Percentiles rank a stretch among this genome's conserved stretches.
These are phyloP conservation scores for Chlamydomonas sp. DNA, from an alignment of 139 green algal species.

Conservation along the genomic window DNA sequence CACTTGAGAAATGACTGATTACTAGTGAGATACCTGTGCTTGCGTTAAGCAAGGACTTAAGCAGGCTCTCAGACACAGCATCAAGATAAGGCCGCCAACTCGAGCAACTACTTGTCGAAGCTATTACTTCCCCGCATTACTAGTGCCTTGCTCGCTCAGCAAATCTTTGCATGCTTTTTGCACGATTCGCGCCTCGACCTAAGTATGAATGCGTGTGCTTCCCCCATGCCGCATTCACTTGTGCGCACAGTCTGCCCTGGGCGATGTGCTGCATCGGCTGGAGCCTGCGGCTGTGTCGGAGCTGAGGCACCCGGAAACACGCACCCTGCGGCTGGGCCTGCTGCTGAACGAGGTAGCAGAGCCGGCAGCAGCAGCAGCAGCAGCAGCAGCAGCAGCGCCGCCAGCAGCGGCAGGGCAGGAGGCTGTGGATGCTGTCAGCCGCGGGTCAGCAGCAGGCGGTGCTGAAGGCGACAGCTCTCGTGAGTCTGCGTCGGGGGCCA, in stretches of 20 bases:
- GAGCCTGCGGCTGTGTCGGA: constrained; percentile 26
- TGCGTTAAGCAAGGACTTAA: background rate
- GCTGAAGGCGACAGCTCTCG: too few species aligned
- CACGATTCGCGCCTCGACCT: background rate
- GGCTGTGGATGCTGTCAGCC: too few species aligned
- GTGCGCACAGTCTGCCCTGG: constrained; percentile 11
- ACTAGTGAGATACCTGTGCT: background rate
- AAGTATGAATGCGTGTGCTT: background rate
- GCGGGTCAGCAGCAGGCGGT: too few species aligned
- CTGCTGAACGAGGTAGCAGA: constrained; percentile 20
- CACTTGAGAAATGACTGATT: too few species aligned
- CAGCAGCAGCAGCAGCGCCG: background rate
- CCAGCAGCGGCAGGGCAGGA: background rate
- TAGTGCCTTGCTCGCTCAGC: too few species aligned
- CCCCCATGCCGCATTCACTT: background rate
- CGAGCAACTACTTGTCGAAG: background rate
- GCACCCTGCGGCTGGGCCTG: constrained; percentile 19
- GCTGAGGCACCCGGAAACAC: constrained; percentile 17
- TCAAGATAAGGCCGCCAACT: background rate
- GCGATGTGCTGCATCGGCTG: constrained; percentile 27
- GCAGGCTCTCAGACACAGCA: background rate
- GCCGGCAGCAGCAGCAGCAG: background rate
- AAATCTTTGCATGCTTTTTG: background rate
- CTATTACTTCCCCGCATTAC: too few species aligned
- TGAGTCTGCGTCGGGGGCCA: too few species aligned